These are phyloP conservation scores for Cladosporium sp. DNA, from an alignment of 2,329 filamentous ascomycete genomes.

Conservation along the genomic window DNA sequence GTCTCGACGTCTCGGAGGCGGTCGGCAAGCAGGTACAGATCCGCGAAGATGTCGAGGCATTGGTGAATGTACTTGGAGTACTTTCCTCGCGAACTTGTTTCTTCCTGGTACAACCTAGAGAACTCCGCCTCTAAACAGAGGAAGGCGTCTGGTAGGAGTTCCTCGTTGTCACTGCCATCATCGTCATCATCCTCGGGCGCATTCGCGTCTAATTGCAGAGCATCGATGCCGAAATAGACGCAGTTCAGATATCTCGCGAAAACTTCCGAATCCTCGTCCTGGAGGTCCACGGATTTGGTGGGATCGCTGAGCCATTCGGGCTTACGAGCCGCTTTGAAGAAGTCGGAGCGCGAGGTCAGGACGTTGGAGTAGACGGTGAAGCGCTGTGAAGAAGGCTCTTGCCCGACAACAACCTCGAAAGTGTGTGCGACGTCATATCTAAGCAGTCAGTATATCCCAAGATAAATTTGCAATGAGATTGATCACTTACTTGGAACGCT, in stretches of 20 bases:
- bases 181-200: neutral
- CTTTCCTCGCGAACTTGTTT: neutral
- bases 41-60: neutral
- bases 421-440: neutral
- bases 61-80: neutral
- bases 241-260: neutral
- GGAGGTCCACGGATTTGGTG: neutral
- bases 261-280: neutral
- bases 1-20: conserved; percentile 3
- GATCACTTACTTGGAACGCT: too few species aligned
- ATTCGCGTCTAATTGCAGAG: neutral
- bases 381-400: neutral
- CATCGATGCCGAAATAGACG: neutral
- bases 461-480: too few species aligned
- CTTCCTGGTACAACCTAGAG: too few species aligned
- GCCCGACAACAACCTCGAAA: neutral
- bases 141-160: neutral
- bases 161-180: too few species aligned
- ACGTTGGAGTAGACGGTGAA: neutral
- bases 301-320: neutral
- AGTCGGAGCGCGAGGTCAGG: neutral
- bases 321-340: neutral
- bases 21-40: conserved; percentile 13
- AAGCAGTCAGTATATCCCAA: neutral
- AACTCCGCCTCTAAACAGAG: neutral